Conservation (phyloP, 2,329 filamentous ascomycete species). For the Colletotrichum tofieldiae region DNA sequence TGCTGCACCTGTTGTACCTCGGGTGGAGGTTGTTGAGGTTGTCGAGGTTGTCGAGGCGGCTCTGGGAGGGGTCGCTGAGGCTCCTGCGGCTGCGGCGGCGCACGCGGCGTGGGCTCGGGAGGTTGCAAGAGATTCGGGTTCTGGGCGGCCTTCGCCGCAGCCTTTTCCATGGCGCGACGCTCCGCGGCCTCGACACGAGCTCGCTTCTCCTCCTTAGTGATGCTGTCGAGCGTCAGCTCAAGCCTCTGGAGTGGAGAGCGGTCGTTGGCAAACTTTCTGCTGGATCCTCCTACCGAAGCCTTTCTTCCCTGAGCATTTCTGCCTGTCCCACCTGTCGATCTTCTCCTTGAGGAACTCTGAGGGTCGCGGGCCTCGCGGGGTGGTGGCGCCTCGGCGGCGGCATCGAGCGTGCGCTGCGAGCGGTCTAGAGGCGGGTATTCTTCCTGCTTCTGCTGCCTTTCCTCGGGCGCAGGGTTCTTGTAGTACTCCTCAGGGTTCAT, state of each 20-base stretch:
- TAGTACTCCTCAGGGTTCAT: conserved; percentile 54
- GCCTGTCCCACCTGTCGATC: conserved; percentile 26
- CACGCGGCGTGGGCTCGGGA: conserved; percentile 45
- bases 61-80: conserved; percentile 44
- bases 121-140: conserved; percentile 45
- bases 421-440: conserved; percentile 50
- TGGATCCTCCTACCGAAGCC: conserved; percentile 58
- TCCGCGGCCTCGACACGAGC: conserved; percentile 89
- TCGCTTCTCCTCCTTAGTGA: conserved; percentile 96
- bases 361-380: conserved; percentile 21
- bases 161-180: conserved; percentile 76
- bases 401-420: conserved; percentile 50
- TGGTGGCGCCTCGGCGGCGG: conserved; percentile 35
- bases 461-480: conserved; percentile 42
- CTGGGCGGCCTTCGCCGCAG: conserved; percentile 54
- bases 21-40: conserved; percentile 20
- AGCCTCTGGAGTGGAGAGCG: conserved; percentile 94
- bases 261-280: conserved; percentile 80
- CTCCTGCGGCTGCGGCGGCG: conserved; percentile 45
- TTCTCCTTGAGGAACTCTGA: conserved; percentile 28
- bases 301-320: conserved; percentile 50
- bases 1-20: conserved; percentile 31
- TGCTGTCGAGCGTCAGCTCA: conserved; percentile 90
- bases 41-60: conserved; percentile 17
- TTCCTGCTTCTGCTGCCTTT: conserved; percentile 40